Percentiles rank a stretch among this genome's conserved stretches.
These are phyloP conservation scores for Gymnopilus junonius DNA, from an alignment of 768 basidiomycete genomes.

Conservation along the genomic window DNA sequence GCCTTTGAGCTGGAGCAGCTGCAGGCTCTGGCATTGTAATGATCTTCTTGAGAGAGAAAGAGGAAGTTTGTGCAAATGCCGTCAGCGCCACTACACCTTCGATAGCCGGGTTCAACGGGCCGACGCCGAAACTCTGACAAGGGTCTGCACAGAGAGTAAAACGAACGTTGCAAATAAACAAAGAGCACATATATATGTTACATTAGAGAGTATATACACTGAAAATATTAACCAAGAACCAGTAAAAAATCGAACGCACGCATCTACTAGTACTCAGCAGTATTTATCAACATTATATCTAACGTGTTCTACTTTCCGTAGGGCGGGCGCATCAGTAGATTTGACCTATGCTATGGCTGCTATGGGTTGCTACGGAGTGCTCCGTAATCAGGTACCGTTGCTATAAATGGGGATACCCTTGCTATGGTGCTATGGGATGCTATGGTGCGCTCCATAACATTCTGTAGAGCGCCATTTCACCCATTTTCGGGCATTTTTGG, in stretches of 20 bases:
- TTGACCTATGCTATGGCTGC: too few relatives aligned
- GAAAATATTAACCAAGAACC: neutral
- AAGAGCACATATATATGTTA: neutral
- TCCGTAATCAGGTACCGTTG: too few relatives aligned
- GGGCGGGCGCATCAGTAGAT: too few relatives aligned
- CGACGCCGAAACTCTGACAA: neutral
- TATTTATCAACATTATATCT: neutral
- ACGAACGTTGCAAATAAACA: too few relatives aligned
- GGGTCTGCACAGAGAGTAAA: neutral
- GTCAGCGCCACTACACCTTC: neutral
- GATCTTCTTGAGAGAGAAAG: neutral
- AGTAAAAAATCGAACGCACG: neutral
- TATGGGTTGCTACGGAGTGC: too few relatives aligned
- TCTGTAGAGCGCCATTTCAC: too few relatives aligned
- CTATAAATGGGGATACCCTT: too few relatives aligned
- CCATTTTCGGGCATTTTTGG: too few relatives aligned
- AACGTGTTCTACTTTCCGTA: conserved; percentile 37
- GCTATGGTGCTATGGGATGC: too few relatives aligned
- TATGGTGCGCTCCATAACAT: too few relatives aligned
- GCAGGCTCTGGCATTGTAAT: conserved; percentile 24
- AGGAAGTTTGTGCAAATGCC: neutral
- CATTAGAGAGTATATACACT: neutral
- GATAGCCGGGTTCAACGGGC: neutral
- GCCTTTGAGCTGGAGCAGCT: conserved; percentile 16
- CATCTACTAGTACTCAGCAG: neutral